Evolutionary conservation across 345 rosid genomes (phyloP), one percentile per base, ranked within the genome.

Genomic region (Eucalyptus marginata): DNA sequence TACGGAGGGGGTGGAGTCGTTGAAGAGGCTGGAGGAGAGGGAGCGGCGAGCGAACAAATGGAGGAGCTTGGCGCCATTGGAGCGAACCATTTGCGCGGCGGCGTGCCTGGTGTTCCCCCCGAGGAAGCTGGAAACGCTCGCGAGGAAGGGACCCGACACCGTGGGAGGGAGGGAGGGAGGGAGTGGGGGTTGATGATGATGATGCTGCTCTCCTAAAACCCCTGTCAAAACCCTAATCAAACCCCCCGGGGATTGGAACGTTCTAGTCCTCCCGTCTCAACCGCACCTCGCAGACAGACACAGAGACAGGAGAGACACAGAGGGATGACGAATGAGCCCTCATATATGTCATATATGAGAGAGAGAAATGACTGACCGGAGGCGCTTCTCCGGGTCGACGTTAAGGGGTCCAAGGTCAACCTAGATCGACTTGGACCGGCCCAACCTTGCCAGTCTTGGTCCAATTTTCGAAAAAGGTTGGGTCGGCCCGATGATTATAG

Each of bases 1-100:
- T 92, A 95, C 98, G 8, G 94, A 88, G 87, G 87, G 87, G 47
- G 83, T 27, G 44, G 90, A 92, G 64, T 91, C 93, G 49, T 87
- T 90, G 46, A 90, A 51, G 91, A 90, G 91, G 49, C 81, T 36
- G 58, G 92, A 90, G 33, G 93, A 88, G 91, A 90, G 89, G 54
- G 94, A 91, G 88, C 95, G 95, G 87, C 95, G 94, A 90, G 93
- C 90, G 87, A 94, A 86, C 91, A 89, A 91, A 51, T 90, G 93
- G 88, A 94, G 89, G 89, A 96, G 93, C 90, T 93, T 95, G 80
- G 91, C 92, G 92, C 98, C 98, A 90, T 90, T 93, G 59, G 94
- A 89, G 81, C 95, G 94, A 89, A 93, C 93, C 99, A 97, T 97
- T 90, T 54, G 36, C 49, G 49, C 14, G 44, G 58, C 14, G 49